Evolutionary conservation across 805 yeast genomes (phyloP), one percentile per base, ranked within the genome.

Genomic region (Hanseniaspora mollemarum): DNA sequence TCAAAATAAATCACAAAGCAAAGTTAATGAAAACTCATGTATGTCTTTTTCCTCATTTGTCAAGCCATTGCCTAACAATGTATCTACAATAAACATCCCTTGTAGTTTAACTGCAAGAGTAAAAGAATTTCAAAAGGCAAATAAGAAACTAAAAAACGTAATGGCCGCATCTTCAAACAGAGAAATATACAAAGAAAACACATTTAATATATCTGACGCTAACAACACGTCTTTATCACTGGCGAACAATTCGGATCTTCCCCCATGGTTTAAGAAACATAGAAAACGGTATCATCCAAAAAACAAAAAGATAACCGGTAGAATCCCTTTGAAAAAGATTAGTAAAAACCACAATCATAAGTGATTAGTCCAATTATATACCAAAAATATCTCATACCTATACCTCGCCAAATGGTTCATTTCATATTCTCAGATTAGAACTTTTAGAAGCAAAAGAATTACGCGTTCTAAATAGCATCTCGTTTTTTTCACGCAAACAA

Each of bases 191-290:
- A 39, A 46, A n/a, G 24, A 26, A 25, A 15, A 36, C 24, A 3
- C 39, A 13, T 6, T 21, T 8, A 31, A 25, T 12, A 7, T 7
- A 5, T 18, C 13, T 4, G 6, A 12, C 9, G 12, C 3, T 8
- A 29, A 28, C n/a, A 45, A 48, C 4, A 18, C 43, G 15, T 48
- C 45, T 16, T 18, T 33, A 9, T 48, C 51, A 9, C 24, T 48
- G 29, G 35, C 35, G 9, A 48, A 48, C 21, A 48, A 28, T 12
- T 40, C 51, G 2, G 51, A 48, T 43, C 33, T 48, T 12, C 51
- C 51, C 19, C 51, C 51, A 5, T 48, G 51, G 51, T 48, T 48
- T 33, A 39, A 37, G 18, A 32, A 5, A 5, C 38, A 46, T 16
- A 24, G 12, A 1, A 32, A 31, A 16, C 29, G n/a, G n/a, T n/a